Conservation (phyloP, 352 stramenopile genomes). For the Peronospora belbahrii region DNA sequence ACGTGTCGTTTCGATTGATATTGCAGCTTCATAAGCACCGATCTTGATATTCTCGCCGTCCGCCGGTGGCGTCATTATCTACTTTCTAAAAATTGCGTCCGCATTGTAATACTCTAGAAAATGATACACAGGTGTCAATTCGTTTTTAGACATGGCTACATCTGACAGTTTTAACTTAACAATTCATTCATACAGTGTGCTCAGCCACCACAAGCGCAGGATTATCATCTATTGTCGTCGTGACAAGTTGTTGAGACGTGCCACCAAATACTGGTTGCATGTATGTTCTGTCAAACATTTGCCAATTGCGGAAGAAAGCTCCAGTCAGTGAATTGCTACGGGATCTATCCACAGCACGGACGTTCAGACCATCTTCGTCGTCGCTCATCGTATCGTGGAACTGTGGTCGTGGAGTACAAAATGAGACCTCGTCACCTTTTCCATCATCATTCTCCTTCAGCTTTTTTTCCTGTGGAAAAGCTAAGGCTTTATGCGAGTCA, state of each 20-base stretch:
- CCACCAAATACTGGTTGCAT: slow-evolving; percentile 81
- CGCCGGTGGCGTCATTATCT: slow-evolving; percentile 8
- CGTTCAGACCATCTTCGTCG: slow-evolving; percentile 28
- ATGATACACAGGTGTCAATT: no score
- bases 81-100: slow-evolving; percentile 10
- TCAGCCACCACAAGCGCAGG: slow-evolving; percentile 26
- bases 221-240: slow-evolving; percentile 16
- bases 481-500: slow-evolving; percentile 16
- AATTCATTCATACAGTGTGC: slow-evolving; percentile 40
- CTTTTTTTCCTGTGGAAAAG: slow-evolving; percentile 28
- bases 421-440: slow-evolving; percentile 27
- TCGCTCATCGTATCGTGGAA: slow-evolving; percentile 57
- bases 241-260: slow-evolving; percentile 24
- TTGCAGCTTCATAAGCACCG: not conserved
- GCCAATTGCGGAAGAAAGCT: slow-evolving; percentile 70
- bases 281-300: slow-evolving; percentile 68
- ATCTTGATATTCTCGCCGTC: slow-evolving; percentile 4
- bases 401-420: slow-evolving; percentile 60
- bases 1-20: not conserved
- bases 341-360: slow-evolving; percentile 18
- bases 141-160: no score
- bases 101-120: slow-evolving; percentile 4
- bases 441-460: slow-evolving; percentile 17
- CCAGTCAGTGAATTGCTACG: slow-evolving; percentile 42
- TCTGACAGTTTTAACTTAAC: no score